A percentile compares a stretch with the other conserved stretches of the same genome.
These are phyloP conservation scores for Globisporangium perplexum DNA, from an alignment of 352 stramenopile genomes.

Conservation along the genomic window DNA sequence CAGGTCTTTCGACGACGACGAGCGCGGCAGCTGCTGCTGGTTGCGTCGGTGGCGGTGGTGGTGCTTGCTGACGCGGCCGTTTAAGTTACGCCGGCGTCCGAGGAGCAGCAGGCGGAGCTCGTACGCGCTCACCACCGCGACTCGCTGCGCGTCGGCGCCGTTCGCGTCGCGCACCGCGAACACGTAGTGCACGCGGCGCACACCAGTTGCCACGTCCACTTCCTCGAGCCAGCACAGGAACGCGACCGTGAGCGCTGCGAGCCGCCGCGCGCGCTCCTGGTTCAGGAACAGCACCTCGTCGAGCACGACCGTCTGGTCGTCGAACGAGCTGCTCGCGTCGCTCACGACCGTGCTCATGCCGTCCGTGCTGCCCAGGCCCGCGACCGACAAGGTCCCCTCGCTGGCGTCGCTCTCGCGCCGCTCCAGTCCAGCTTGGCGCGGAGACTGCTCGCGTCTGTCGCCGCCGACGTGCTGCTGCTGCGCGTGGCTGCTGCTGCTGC, in stretches of 20 bases:
- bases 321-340: slow-evolving; percentile 44
- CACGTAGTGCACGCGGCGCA: slow-evolving; percentile 65
- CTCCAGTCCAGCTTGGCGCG: slow-evolving; percentile 2
- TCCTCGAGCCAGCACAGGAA: slow-evolving; percentile 78
- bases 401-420: slow-evolving; percentile 11
- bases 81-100: slow-evolving; percentile 5
- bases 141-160: slow-evolving; percentile 15
- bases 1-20: neutral
- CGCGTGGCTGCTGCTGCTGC: slow-evolving; percentile 5
- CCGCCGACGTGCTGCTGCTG: neutral
- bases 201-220: slow-evolving; percentile 46
- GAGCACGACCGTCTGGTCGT: slow-evolving; percentile 23
- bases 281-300: slow-evolving; percentile 32
- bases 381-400: slow-evolving; percentile 5
- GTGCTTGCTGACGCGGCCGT: slow-evolving; percentile 3
- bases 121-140: slow-evolving; percentile 66
- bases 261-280: slow-evolving; percentile 33
- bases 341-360: slow-evolving; percentile 45
- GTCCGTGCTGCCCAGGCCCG: slow-evolving; percentile 2
- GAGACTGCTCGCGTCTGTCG: slow-evolving; percentile 5
- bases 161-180: slow-evolving; percentile 35
- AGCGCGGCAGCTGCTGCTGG: slow-evolving; percentile 2
- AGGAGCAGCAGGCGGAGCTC: slow-evolving; percentile 42
- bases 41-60: neutral
- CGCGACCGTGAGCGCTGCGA: slow-evolving; percentile 34